Evolutionary conservation across 2,329 filamentous ascomycete genomes (phyloP), one percentile per base, ranked within the genome.

Genomic region (Trichoderma oligosporum): DNA sequence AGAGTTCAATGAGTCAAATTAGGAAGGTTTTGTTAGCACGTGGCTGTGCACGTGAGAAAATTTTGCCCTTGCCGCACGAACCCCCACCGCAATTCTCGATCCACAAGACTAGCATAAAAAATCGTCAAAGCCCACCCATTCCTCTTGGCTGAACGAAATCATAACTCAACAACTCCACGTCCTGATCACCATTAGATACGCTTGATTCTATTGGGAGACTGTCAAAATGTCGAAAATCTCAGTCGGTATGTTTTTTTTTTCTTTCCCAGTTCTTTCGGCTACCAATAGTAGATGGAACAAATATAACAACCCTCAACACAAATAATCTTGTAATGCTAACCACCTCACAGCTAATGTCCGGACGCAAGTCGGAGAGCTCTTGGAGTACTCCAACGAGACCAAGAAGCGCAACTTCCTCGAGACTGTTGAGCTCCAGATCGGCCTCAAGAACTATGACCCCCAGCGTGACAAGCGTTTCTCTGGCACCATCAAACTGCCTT

Each of bases 401-500:
- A 96, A 96, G 88, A 96, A 96, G 89, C 84, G 91, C 71, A 96
- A 96, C 86, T 97, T 96, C 83, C 84, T 95, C 76, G 91, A 94
- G 83, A 93, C 89, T 74, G 90, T 96, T 76, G 88, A 91, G 78
- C 87, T 89, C 69, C 85, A 91, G 78, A 94, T 95, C 83, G 90
- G 90, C 77, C 86, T 96, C 76, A 95, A 96, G 89, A 96, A 96
- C 88, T 96, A 96, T 83, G 89, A 99, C 77, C 93, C 94, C 74
- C 83, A 97, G 88, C 93, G 94, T 91, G 94, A 99, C 84, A 99
- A 99, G 93, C 93, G 93, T 96, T 99, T 99, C 93, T 96, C 90
- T 59, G 94, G 94, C 79, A 97, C 94, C 78, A 89, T 99, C 84
- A 91, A 88, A 82, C 89, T 97, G 72, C 92, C 93, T 68, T 83